Conservation (phyloP, 208 protist genomes). For the Trypanosoma brucei region DNA sequence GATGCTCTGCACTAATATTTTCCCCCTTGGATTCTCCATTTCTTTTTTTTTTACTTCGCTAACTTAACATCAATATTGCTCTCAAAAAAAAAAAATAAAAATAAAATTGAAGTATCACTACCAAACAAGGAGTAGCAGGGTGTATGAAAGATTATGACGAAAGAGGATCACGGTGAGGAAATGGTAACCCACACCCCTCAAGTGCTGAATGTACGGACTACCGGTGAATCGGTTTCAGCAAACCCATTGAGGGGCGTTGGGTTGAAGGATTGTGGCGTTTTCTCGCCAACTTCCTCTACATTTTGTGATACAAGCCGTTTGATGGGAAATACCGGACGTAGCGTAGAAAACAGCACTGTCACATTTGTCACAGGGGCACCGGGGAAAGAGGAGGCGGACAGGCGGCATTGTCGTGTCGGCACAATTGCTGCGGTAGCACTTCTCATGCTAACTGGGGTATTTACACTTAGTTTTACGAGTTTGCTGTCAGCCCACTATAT, state of each 20-base stretch:
- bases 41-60: too few relatives aligned
- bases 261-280: neutral
- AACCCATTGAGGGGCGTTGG: neutral
- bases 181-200: neutral
- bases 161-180: neutral
- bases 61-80: too few relatives aligned
- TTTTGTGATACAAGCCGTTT: neutral
- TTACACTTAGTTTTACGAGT: constrained; percentile 24
- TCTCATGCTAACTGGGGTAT: constrained; percentile 33
- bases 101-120: too few relatives aligned
- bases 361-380: neutral
- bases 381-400: neutral
- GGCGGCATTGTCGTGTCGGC: neutral
- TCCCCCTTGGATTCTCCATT: too few relatives aligned
- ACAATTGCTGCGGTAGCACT: constrained; percentile 15
- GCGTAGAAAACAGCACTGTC: neutral
- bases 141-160: neutral
- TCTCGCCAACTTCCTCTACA: neutral
- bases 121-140: too few relatives aligned
- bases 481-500: constrained; percentile 30
- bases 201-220: neutral
- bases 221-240: neutral
- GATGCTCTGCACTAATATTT: too few relatives aligned
- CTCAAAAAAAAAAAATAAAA: too few relatives aligned
- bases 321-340: neutral